Evolutionary conservation across 2,329 filamentous ascomycete genomes (phyloP).

Genomic region (Colletotrichum somersetense): DNA sequence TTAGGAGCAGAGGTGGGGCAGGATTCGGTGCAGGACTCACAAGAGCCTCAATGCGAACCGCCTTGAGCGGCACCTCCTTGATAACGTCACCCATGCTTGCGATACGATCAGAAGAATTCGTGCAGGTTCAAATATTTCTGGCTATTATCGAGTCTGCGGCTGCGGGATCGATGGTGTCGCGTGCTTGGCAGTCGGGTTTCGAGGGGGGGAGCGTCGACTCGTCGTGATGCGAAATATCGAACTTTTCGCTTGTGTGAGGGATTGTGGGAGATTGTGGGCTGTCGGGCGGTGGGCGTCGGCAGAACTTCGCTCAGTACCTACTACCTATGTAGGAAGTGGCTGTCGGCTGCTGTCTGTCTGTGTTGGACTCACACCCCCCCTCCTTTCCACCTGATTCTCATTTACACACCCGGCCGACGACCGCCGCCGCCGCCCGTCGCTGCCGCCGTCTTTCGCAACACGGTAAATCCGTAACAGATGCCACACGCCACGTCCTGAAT

Average conservation of each 20-base stretch:
- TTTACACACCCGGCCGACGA: constrained; percentile 3
- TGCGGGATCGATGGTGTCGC: constrained; percentile 46
- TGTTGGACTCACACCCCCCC: constrained; percentile 7
- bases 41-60: constrained; percentile 94
- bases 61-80: constrained; percentile 81
- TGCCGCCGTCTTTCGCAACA: constrained; percentile 12
- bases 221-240: constrained; percentile 55
- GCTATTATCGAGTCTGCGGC: constrained; percentile 46
- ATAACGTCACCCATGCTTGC: constrained; percentile 68
- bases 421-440: background rate
- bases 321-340: background rate
- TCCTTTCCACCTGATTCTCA: background rate
- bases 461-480: constrained; percentile 39
- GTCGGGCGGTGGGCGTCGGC: constrained; percentile 53
- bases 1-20: constrained; percentile 52
- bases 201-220: constrained; percentile 25
- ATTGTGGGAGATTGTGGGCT: constrained; percentile 61
- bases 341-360: constrained; percentile 8
- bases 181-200: constrained; percentile 36
- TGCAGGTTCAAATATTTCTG: constrained; percentile 41
- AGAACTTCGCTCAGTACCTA: constrained; percentile 46
- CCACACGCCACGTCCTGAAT: constrained; percentile 34
- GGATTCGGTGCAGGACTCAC: constrained; percentile 65
- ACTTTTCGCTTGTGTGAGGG: constrained; percentile 54
- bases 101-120: constrained; percentile 45